phyloP scores from a whole-genome alignment of 1,139 yeast genomes.

The Sugiyamaella novakii region DNA sequence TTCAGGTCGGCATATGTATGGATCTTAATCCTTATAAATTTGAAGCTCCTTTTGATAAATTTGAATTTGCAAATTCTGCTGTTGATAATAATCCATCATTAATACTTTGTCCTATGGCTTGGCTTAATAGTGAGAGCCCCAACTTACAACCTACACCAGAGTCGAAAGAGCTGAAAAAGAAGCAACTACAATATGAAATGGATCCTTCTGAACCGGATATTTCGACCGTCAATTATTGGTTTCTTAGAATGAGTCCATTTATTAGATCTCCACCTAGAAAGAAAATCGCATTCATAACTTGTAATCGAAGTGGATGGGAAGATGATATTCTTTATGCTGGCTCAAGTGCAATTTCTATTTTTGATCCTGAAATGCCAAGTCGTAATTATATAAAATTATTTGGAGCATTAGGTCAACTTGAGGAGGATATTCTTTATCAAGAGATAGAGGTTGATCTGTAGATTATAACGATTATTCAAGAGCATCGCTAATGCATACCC shows the following conservation, averaged over 20 bases:
- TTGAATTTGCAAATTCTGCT: slow-evolving; percentile 68
- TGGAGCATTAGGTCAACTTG: slow-evolving; percentile 33
- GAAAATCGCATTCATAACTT: slow-evolving; percentile 49
- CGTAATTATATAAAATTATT: slow-evolving; percentile 22
- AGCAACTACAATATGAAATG: slow-evolving; percentile 24
- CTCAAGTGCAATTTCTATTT: slow-evolving; percentile 45
- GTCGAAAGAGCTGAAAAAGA: slow-evolving; percentile 22
- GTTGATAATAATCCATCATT: slow-evolving; percentile 53
- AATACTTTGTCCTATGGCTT: slow-evolving; percentile 81
- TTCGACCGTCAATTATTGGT: slow-evolving; percentile 62
- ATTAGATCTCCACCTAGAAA: slow-evolving; percentile 39
- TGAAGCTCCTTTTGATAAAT: slow-evolving; percentile 71
- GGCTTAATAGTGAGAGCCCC: slow-evolving; percentile 60
- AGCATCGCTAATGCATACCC: too few species aligned
- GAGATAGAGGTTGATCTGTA: slow-evolving; percentile 27
- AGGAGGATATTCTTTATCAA: slow-evolving; percentile 31
- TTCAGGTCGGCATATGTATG: slow-evolving; percentile 91
- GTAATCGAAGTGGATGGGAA: slow-evolving; percentile 79
- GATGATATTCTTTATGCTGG: slow-evolving; percentile 73
- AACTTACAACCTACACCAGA: slow-evolving; percentile 29
- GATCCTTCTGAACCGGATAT: slow-evolving; percentile 44
- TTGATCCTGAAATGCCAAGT: slow-evolving; percentile 23
- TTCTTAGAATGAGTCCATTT: slow-evolving; percentile 68
- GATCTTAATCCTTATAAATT: slow-evolving; percentile 88
- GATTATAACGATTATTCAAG: too few species aligned